phyloP scores from a whole-genome alignment of 2,329 filamentous ascomycete genomes.

The Helotiales sp. region DNA sequence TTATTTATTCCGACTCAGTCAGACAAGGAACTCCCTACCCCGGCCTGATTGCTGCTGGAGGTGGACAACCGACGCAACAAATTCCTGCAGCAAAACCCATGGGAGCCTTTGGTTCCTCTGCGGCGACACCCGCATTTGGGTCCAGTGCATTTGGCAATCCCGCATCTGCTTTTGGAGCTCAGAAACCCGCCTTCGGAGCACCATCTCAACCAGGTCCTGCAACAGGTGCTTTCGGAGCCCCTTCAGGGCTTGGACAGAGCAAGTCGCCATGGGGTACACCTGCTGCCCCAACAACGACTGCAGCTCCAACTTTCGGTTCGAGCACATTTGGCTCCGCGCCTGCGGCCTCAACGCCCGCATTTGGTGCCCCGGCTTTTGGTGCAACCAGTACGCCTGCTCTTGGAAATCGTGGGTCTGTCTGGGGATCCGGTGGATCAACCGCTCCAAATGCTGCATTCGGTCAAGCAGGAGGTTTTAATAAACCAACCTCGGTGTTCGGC shows the following conservation, averaged over 20 bases:
- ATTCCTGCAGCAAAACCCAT: slow-evolving; percentile 25
- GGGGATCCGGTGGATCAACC: slow-evolving; percentile 43
- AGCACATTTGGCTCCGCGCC: slow-evolving; percentile 38
- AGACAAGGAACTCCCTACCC: slow-evolving; percentile 71
- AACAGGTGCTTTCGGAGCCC: slow-evolving; percentile 35
- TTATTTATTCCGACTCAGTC: slow-evolving; percentile 87
- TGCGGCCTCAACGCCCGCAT: slow-evolving; percentile 24
- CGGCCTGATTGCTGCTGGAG: slow-evolving; percentile 55
- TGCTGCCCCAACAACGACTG: slow-evolving; percentile 32
- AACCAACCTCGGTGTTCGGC: slow-evolving; percentile 38
- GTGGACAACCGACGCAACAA: slow-evolving; percentile 14
- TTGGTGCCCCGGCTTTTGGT: slow-evolving; percentile 15
- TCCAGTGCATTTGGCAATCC: slow-evolving; percentile 35
- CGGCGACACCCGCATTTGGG: slow-evolving; percentile 37
- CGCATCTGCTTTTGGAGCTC: slow-evolving; percentile 32
- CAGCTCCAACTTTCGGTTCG: slow-evolving; percentile 50
- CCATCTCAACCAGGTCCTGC: slow-evolving; percentile 41
- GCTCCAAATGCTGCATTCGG: slow-evolving; percentile 48
- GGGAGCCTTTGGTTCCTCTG: slow-evolving; percentile 30
- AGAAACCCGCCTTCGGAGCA: slow-evolving; percentile 36
- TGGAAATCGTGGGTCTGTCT: slow-evolving; percentile 53
- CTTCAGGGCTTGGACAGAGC: slow-evolving; percentile 48
- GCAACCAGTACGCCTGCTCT: slow-evolving; percentile 42
- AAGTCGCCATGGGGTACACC: slow-evolving; percentile 51
- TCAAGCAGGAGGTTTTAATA: slow-evolving; percentile 49